These are phyloP conservation scores for Pichia exigua DNA, from an alignment of 805 yeast genomes.

Conservation along the genomic window DNA sequence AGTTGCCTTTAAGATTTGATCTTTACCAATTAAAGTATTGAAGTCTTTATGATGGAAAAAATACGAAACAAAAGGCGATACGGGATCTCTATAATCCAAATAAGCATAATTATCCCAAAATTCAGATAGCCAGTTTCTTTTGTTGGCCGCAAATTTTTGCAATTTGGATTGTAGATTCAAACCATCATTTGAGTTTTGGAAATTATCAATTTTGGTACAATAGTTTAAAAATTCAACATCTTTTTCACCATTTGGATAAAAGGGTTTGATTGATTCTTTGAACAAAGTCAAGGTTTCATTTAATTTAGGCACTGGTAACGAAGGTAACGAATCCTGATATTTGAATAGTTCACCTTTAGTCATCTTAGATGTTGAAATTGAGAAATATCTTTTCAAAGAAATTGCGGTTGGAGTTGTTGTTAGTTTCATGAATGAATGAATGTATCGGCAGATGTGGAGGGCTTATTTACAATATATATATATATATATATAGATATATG, in stretches of 20 bases:
- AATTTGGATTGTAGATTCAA: conserved; percentile 69
- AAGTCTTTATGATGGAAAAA: conserved; percentile 78
- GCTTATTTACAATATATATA: no score
- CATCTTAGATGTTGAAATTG: background rate
- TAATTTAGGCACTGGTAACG: conserved; percentile 80
- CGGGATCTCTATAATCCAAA: conserved; percentile 84
- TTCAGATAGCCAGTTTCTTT: conserved; percentile 81
- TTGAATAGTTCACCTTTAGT: conserved; percentile 61
- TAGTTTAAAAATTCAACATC: conserved; percentile 28
- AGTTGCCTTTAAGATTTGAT: conserved; percentile 68
- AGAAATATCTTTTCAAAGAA: background rate
- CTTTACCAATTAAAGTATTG: conserved; percentile 44
- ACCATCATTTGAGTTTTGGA: conserved; percentile 47
- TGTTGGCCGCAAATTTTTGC: conserved; percentile 41
- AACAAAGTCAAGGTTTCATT: conserved; percentile 63
- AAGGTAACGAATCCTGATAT: conserved; percentile 67
- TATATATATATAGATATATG: background rate
- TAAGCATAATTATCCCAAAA: conserved; percentile 96
- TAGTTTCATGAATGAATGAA: no score
- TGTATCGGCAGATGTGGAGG: no score
- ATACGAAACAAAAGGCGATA: conserved; percentile 90
- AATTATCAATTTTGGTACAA: conserved; percentile 58
- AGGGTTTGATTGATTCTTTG: conserved; percentile 67
- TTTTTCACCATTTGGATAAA: conserved; percentile 43
- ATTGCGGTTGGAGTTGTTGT: no score